A percentile compares a stretch with the other conserved stretches of the same genome.
Evolutionary conservation across 1,284 basidiomycete genomes (phyloP).

Genomic region (Microbotryum violaceum): DNA sequence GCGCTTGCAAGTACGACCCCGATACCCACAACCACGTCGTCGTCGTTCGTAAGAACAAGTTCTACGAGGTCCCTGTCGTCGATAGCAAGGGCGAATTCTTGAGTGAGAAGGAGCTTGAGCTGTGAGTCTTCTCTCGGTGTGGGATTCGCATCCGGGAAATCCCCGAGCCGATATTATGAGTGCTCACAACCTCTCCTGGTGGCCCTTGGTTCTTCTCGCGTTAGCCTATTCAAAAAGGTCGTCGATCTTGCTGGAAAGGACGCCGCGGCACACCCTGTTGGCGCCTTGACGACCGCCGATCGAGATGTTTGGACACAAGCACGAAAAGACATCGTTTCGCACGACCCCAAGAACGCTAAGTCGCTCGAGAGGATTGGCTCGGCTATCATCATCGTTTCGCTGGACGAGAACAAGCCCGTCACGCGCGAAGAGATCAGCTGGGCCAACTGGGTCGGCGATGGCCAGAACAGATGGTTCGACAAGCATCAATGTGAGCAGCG

Average conservation of each 20-base stretch:
- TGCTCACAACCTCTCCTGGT: background rate
- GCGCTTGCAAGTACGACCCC: conserved; percentile 72
- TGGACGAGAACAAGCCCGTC: conserved; percentile 72
- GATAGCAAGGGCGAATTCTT: conserved; percentile 58
- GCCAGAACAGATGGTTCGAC: conserved; percentile 90
- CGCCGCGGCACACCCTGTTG: conserved; percentile 53
- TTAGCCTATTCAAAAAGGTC: conserved; percentile 69
- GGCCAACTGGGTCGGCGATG: conserved; percentile 85
- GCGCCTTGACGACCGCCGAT: conserved; percentile 79
- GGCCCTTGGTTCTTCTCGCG: background rate
- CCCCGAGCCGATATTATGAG: background rate
- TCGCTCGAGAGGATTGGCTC: conserved; percentile 76
- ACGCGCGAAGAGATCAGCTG: conserved; percentile 77
- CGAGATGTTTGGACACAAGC: conserved; percentile 76
- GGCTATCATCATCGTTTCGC: conserved; percentile 74
- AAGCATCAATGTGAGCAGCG: conserved; percentile 75
- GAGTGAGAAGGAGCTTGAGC: conserved; percentile 68
- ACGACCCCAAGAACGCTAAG: conserved; percentile 58
- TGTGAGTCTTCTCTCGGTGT: conserved; percentile 40
- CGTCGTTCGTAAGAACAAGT: conserved; percentile 83
- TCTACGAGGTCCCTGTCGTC: conserved; percentile 68
- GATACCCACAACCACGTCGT: conserved; percentile 75
- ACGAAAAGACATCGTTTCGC: conserved; percentile 58
- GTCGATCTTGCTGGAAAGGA: conserved; percentile 58
- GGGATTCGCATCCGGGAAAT: too few species aligned